Evolutionary conservation across 2,329 filamentous ascomycete species (phyloP).

Genomic region (Dactylellina sp.): DNA sequence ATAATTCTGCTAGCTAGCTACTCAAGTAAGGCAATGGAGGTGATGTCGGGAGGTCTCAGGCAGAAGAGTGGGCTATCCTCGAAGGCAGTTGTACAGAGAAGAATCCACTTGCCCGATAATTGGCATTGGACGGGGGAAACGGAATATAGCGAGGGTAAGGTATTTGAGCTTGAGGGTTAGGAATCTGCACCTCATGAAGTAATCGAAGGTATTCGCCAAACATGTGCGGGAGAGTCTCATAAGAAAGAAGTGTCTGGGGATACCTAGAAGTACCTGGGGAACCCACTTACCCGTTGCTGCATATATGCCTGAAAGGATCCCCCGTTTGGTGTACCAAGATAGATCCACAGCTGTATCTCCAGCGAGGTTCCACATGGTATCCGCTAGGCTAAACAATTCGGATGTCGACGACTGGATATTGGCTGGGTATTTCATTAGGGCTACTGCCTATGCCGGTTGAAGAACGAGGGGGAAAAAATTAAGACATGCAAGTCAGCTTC

Average conservation of each 20-base stretch:
- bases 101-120: conserved; percentile 18
- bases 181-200: conserved; percentile 47
- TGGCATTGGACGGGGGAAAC: conserved; percentile 50
- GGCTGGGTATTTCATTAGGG: conserved; percentile 85
- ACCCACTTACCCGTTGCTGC: conserved; percentile 68
- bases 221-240: conserved; percentile 17
- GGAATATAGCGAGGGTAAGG: conserved; percentile 31
- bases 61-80: conserved; percentile 14
- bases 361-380: conserved; percentile 90
- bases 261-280: conserved; percentile 31
- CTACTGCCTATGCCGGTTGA: conserved; percentile 74
- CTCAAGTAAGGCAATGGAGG: conserved; percentile 3
- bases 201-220: conserved; percentile 44
- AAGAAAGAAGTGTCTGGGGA: conserved; percentile 4
- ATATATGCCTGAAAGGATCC: conserved; percentile 74
- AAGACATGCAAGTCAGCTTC: conserved; percentile 22
- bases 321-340: conserved; percentile 85
- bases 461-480: conserved; percentile 23
- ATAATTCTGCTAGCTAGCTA: background rate
- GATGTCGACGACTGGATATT: conserved; percentile 80
- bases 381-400: conserved; percentile 84
- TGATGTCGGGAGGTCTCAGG: conserved; percentile 3
- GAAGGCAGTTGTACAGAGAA: conserved; percentile 23
- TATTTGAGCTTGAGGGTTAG: conserved; percentile 27
- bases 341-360: conserved; percentile 84